Evolutionary conservation across 1,139 yeast species (phyloP).

Genomic region (Nakaseomyces delphensis): DNA sequence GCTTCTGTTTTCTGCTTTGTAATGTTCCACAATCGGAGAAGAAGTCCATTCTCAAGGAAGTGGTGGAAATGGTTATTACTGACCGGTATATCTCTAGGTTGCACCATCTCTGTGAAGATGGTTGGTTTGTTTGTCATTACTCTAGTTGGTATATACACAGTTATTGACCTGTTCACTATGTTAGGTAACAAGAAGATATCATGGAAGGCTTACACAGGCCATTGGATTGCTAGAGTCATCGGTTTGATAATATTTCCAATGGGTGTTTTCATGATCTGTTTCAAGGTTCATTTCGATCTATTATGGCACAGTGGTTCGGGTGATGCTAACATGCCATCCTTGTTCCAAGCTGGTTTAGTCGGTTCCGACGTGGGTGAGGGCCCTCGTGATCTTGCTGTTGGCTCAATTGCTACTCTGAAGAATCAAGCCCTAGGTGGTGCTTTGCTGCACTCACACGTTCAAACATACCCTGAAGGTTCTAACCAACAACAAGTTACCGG

Average conservation of each 20-base stretch:
- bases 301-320: constrained; percentile 82
- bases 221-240: constrained; percentile 58
- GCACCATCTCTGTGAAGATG: constrained; percentile 75
- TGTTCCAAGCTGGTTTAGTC: constrained; percentile 86
- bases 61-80: constrained; percentile 94
- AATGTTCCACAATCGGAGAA: constrained; percentile 69
- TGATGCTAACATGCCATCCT: constrained; percentile 93
- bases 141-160: constrained; percentile 66
- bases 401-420: constrained; percentile 75
- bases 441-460: constrained; percentile 91
- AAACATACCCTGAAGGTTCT: constrained; percentile 91
- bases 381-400: constrained; percentile 78
- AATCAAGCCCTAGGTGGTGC: constrained; percentile 94
- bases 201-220: constrained; percentile 43
- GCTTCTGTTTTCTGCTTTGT: constrained; percentile 70
- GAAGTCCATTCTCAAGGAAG: constrained; percentile 54
- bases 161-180: constrained; percentile 62
- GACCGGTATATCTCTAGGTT: constrained; percentile 66
- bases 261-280: constrained; percentile 51
- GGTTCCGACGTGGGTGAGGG: constrained; percentile 80
- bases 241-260: constrained; percentile 60
- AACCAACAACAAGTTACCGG: constrained; percentile 94
- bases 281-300: constrained; percentile 69
- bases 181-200: constrained; percentile 50
- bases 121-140: constrained; percentile 72